Conservation (phyloP, 2,329 filamentous ascomycete genomes). For the Ustulina deusta region DNA sequence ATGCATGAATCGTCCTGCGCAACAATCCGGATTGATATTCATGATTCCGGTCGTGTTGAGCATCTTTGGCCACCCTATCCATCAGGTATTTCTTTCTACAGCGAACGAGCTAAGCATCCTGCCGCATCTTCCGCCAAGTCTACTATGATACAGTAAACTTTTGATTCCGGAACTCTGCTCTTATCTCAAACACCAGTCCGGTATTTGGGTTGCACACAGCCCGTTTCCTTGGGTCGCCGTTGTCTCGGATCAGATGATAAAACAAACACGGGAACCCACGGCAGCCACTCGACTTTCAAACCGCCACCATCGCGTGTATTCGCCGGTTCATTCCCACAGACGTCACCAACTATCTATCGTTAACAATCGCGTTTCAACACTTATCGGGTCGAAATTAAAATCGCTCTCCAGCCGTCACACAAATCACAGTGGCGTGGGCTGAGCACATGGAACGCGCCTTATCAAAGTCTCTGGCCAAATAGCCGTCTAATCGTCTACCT, state of each 20-base stretch:
- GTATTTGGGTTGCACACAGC: background rate
- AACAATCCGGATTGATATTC: conserved; percentile 8
- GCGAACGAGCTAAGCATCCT: conserved; percentile 10
- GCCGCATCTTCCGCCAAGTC: conserved; percentile 25
- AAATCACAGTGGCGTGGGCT: background rate
- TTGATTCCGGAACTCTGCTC: conserved; percentile 3
- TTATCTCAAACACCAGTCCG: background rate
- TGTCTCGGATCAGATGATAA: conserved; percentile 4
- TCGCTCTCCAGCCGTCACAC: background rate
- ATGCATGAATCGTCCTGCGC: conserved; percentile 15
- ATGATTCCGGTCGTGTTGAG: background rate
- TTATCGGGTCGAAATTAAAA: background rate
- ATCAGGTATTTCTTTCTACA: conserved; percentile 1
- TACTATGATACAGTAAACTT: conserved; percentile 1
- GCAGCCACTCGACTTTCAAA: background rate
- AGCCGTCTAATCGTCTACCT: too few species aligned
- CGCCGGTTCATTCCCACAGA: background rate
- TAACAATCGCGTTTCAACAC: background rate
- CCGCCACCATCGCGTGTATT: background rate
- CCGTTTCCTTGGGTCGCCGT: background rate
- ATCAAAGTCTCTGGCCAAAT: too few species aligned
- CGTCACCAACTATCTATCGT: too few species aligned
- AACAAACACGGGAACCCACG: background rate
- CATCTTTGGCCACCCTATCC: background rate
- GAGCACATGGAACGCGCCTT: background rate